Conservation (phyloP, 371 early-diverging fungal species). For the Mucor indicus region DNA sequence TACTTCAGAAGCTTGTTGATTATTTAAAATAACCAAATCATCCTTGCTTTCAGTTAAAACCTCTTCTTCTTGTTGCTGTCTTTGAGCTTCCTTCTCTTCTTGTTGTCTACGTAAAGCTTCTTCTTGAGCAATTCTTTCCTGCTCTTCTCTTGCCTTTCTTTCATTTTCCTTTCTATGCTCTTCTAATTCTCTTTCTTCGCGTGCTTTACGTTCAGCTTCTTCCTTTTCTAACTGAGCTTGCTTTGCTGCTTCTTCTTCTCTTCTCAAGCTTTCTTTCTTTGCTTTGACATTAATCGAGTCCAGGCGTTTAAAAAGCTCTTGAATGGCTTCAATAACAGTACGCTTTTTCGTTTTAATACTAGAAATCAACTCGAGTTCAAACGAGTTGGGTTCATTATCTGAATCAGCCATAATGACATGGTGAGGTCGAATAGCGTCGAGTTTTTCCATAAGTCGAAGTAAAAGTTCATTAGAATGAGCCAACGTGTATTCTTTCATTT, state of each 20-base stretch:
- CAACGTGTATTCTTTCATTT: slow-evolving; percentile 20
- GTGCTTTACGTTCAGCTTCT: slow-evolving; percentile 14
- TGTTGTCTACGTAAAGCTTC: slow-evolving; percentile 12
- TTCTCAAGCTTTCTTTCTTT: slow-evolving; percentile 7
- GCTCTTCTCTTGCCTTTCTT: slow-evolving; percentile 7
- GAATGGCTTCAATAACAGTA: slow-evolving; percentile 22
- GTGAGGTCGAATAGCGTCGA: slow-evolving; percentile 38
- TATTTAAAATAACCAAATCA: too few species aligned
- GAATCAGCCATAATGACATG: slow-evolving; percentile 19
- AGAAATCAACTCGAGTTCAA: slow-evolving; percentile 21
- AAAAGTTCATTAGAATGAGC: slow-evolving; percentile 39
- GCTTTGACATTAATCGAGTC: slow-evolving; percentile 6
- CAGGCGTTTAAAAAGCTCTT: slow-evolving; percentile 16
- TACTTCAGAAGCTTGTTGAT: too few species aligned
- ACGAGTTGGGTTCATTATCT: slow-evolving; percentile 11
- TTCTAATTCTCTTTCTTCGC: slow-evolving; percentile 4
- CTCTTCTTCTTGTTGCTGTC: not conserved
- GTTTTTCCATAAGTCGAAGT: slow-evolving; percentile 31
- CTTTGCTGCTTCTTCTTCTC: slow-evolving; percentile 16
- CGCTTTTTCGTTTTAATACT: slow-evolving; percentile 29
- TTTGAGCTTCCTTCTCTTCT: slow-evolving; percentile 1
- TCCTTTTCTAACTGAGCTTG: slow-evolving; percentile 9
- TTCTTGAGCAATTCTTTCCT: slow-evolving; percentile 13
- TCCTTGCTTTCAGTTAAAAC: not conserved
- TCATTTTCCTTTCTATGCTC: slow-evolving; percentile 5